Evolutionary conservation across 345 rosid genomes (phyloP).

Genomic region (Salix exigua): DNA sequence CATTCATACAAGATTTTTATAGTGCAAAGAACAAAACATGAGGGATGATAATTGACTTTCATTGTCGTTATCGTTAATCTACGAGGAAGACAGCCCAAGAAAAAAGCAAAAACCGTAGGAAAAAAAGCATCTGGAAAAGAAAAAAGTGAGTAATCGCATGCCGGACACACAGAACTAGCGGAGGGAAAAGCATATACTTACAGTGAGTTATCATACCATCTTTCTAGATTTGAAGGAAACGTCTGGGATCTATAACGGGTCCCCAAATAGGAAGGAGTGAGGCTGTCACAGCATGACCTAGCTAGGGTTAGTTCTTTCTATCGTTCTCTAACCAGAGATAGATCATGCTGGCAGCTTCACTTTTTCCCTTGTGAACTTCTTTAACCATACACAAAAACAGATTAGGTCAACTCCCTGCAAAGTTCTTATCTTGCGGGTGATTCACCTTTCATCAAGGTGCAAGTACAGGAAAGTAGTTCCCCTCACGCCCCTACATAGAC

Average conservation of each 20-base stretch:
- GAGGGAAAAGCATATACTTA: constrained; percentile 25
- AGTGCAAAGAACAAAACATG: too few relatives aligned
- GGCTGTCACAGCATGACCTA: constrained; percentile 93
- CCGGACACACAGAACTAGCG: neutral
- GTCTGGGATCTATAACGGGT: constrained; percentile 14
- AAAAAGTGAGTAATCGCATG: constrained; percentile 10
- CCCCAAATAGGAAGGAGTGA: constrained; percentile 72
- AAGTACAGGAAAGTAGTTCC: neutral
- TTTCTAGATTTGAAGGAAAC: neutral
- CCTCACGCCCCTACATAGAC: neutral
- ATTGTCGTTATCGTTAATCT: neutral
- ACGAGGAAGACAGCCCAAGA: neutral
- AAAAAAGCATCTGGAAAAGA: neutral
- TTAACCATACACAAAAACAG: neutral
- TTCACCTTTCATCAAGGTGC: neutral
- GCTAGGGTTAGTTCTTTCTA: constrained; percentile 37
- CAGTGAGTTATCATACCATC: constrained; percentile 3
- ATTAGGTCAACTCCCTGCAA: neutral
- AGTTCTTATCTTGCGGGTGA: neutral
- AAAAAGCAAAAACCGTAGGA: neutral
- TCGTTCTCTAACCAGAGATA: constrained; percentile 44
- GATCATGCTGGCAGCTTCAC: constrained; percentile 99
- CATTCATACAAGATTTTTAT: neutral
- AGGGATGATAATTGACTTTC: neutral
- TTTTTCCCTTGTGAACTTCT: constrained; percentile 54